These are phyloP conservation scores for Suillus cothurnatus DNA, from an alignment of 768 basidiomycete genomes.

Conservation along the genomic window DNA sequence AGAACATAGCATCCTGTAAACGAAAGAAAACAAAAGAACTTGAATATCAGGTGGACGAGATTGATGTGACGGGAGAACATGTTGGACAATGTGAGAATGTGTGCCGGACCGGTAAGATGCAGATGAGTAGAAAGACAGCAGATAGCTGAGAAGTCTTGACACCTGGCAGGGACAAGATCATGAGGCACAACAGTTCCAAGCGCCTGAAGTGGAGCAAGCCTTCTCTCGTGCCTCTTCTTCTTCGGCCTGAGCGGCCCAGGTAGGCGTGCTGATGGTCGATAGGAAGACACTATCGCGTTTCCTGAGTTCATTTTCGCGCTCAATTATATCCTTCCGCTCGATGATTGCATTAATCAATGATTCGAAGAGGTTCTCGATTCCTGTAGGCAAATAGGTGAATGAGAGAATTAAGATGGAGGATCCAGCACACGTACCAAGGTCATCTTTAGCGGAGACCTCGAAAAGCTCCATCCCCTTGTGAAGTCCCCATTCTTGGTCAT, in stretches of 20 bases:
- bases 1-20: slow-evolving; percentile 28
- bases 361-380: slow-evolving; percentile 79
- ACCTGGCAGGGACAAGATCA: slow-evolving; percentile 23
- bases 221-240: slow-evolving; percentile 72
- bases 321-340: slow-evolving; percentile 73
- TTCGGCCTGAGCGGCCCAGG: slow-evolving; percentile 80
- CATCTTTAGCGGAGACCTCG: slow-evolving; percentile 92
- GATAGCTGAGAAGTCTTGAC: slow-evolving; percentile 13
- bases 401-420: slow-evolving; percentile 8
- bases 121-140: slow-evolving; percentile 15
- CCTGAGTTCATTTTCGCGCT: slow-evolving; percentile 77
- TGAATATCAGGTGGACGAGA: slow-evolving; percentile 6
- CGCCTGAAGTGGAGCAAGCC: slow-evolving; percentile 44
- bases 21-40: slow-evolving; percentile 15
- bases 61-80: slow-evolving; percentile 8
- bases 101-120: slow-evolving; percentile 20
- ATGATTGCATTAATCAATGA: slow-evolving; percentile 83
- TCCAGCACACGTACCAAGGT: slow-evolving; percentile 56
- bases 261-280: slow-evolving; percentile 59
- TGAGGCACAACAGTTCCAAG: slow-evolving; percentile 72
- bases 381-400: slow-evolving; percentile 40
- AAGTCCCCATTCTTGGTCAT: slow-evolving; percentile 68
- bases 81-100: slow-evolving; percentile 13
- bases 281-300: slow-evolving; percentile 86
- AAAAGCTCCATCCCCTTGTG: slow-evolving; percentile 86